Base-by-base conservation (phyloP, 2,329 filamentous ascomycete species). In the Xylariaceae sp. region DNA sequence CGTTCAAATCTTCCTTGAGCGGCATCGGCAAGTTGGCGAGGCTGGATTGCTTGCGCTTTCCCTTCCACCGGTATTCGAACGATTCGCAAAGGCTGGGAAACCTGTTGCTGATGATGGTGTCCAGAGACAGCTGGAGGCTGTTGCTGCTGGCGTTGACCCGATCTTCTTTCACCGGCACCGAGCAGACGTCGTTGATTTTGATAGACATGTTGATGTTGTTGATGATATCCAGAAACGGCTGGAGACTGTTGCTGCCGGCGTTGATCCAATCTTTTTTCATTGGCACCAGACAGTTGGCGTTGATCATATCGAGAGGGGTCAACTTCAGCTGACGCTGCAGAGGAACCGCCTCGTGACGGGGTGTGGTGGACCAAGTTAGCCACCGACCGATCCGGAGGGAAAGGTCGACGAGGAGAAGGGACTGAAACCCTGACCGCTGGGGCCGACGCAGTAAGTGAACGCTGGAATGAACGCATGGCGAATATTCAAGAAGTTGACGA, bases 201-300 rank as follows among this genome's bases (percentile, higher is more conserved):
- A 16, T 33, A n/a, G 31, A 8, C n/a, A n/a, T 33, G 33, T 17
- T 19, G 33, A n/a, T 34, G 15, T 12, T 19, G 33, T 17, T 34
- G 33, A 19, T 17, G 33, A 17, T 11, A n/a, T 29, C 26, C n/a
- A n/a, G 26, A 9, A 29, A n/a, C 9, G 26, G 26, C 9, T n/a
- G 26, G 26, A 29, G n/a, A n/a, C n/a, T n/a, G n/a, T n/a, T n/a
- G n/a, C n/a, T n/a, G 33, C 33, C 13, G 33, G 33, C 33, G 33
- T 34, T 17, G 15, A 4, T 34, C 33, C 33, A 34, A 19, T 34
- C 33, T 34, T 34, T 7, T 17, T 34, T 34, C 33, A 34, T 19
- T 34, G 33, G 33, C 33, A 34, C 33, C 33, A 17, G 15, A n/a
- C 13, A 17, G 13, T n/a, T 32, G 30, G 6, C 13, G 30, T n/a